Base-by-base conservation (phyloP, 768 basidiomycete genomes). In the Psilocybe sp. region DNA sequence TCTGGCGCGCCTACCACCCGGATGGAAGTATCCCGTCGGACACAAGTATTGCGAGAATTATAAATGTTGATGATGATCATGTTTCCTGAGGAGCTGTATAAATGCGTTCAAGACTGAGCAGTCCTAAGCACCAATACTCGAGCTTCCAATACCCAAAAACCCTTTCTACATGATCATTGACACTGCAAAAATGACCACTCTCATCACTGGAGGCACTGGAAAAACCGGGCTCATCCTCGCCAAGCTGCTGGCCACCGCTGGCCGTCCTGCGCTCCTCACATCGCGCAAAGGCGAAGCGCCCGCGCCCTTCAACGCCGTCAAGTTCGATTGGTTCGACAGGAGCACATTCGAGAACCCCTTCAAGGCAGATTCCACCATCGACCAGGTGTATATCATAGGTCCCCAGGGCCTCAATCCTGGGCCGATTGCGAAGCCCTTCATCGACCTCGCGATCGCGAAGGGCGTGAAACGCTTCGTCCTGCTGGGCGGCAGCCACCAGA, bases 291-390 rank as follows among this genome's bases (percentile, higher is more conserved):
- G 64, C 4, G 43, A 33, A 11, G 59, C 51, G n/a, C 63, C 63
- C 11, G 50, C 23, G 10, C 68, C 61, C 4, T 65, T 60, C 50
- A 60, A 49, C 18, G 62, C 60, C 10, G 66, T 67, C 32, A 55
- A 47, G 32, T 71, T 74, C 38, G 66, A 74, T 49, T 73, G 73
- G 72, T 53, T 57, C 32, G 65, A 75, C 44, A 44, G 61, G 1
- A 46, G 55, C 7, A 70, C 69, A 4, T 69, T 60, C 50, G 51
- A 58, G 8, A 66, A 65, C 38, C 66, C 69, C 2, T 72, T 71
- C 58, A 53, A 60, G 0, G 37, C 53, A 32, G 62, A 58, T 38
- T 11, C 56, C 1, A 44, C 46, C 11, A 66, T 69, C 51, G 62
- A 67, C 34, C 53, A 60, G 18, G 54, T 71, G 3, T 70, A 74